phyloP scores from a whole-genome alignment of 768 basidiomycete species.

The Crepidotus variabilis region DNA sequence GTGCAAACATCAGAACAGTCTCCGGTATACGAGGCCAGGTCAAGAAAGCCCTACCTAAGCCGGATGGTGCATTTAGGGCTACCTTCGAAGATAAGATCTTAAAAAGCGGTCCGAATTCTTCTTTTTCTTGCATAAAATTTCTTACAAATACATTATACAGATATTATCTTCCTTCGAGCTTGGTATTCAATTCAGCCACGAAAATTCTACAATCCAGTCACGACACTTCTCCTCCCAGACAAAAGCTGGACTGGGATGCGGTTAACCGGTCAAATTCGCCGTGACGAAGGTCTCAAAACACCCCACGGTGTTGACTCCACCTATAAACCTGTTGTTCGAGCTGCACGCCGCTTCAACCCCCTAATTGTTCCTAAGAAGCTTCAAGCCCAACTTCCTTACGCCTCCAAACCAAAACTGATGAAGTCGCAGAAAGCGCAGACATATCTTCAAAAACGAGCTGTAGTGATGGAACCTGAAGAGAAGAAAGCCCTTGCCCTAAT shows the following conservation, averaged over 20 bases:
- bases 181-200: slow-evolving; percentile 97
- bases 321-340: slow-evolving; percentile 81
- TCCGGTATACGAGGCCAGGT: slow-evolving; percentile 96
- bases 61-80: slow-evolving; percentile 92
- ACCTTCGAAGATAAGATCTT: slow-evolving; percentile 98
- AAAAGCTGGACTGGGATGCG: slow-evolving; percentile 95
- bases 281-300: slow-evolving; percentile 81
- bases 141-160: slow-evolving; percentile 34
- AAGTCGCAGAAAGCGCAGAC: slow-evolving; percentile 68
- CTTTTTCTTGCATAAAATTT: background rate
- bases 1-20: slow-evolving; percentile 93
- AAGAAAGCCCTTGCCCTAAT: slow-evolving; percentile 86
- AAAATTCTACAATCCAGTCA: slow-evolving; percentile 96
- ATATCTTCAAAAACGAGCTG: slow-evolving; percentile 93
- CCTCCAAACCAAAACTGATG: slow-evolving; percentile 87
- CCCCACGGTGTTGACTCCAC: slow-evolving; percentile 80
- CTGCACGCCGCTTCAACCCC: slow-evolving; percentile 84
- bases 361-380: slow-evolving; percentile 85
- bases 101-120: slow-evolving; percentile 74
- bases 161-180: slow-evolving; percentile 91
- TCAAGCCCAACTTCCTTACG: slow-evolving; percentile 88
- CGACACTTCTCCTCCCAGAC: slow-evolving; percentile 80
- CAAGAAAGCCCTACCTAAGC: slow-evolving; percentile 93
- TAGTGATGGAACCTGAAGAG: slow-evolving; percentile 94
- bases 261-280: slow-evolving; percentile 86